A percentile compares a stretch with the other conserved stretches of the same genome.
Evolutionary conservation across 495 filamentous ascomycete genomes (phyloP).

Genomic region (Podospora comata): DNA sequence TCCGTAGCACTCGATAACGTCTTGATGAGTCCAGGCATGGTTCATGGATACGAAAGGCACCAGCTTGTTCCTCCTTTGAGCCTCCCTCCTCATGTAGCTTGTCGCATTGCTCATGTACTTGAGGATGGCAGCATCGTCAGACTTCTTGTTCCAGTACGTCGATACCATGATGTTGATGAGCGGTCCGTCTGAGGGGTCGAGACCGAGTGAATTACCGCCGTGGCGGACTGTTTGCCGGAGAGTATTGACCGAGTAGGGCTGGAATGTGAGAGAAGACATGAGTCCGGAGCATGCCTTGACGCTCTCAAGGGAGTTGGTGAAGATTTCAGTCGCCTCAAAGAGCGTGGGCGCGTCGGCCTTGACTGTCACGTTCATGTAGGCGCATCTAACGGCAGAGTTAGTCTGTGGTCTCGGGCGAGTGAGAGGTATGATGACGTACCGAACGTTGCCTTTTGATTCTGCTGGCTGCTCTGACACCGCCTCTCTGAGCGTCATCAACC

Average conservation of each 20-base stretch:
- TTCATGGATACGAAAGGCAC: constrained; percentile 40
- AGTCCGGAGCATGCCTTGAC: constrained; percentile 15
- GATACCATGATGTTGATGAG: constrained; percentile 21
- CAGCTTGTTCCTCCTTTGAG: constrained; percentile 20
- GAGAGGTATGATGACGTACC: background rate
- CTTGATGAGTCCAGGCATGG: constrained; percentile 43
- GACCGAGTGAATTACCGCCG: constrained; percentile 34
- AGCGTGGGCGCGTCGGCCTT: constrained; percentile 24
- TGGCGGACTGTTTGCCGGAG: constrained; percentile 16
- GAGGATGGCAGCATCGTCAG: constrained; percentile 23
- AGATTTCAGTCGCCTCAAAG: constrained; percentile 17
- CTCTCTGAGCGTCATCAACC: constrained; percentile 5
- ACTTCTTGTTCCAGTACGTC: constrained; percentile 17
- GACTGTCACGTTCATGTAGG: constrained; percentile 25
- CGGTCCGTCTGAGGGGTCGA: constrained; percentile 17
- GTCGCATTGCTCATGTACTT: constrained; percentile 10
- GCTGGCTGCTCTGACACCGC: constrained; percentile 8
- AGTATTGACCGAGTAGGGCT: constrained; percentile 29
- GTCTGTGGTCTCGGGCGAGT: background rate
- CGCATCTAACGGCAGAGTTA: constrained; percentile 3
- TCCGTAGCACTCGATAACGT: constrained; percentile 50
- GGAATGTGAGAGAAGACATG: constrained; percentile 23
- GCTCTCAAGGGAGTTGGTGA: constrained; percentile 9
- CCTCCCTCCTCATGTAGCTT: constrained; percentile 17
- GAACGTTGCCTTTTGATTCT: background rate